Conservation (phyloP, 1,284 basidiomycete genomes). For the Ceratobasidium sp. region DNA sequence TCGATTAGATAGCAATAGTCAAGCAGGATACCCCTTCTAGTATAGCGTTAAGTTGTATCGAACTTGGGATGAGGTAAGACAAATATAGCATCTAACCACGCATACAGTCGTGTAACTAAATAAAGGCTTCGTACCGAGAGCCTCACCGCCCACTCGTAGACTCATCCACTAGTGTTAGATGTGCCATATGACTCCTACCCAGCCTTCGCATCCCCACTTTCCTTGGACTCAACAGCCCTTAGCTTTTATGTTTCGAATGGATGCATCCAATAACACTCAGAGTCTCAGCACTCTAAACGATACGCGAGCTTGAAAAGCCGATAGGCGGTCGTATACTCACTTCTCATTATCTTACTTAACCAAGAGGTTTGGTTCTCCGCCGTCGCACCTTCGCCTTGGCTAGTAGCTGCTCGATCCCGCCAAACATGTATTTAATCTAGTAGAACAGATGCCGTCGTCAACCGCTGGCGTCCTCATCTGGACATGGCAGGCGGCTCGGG, state of each 20-base stretch:
- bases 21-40: no score
- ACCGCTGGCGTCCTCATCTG: conserved; percentile 26
- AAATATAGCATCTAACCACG: background rate
- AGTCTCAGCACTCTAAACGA: no score
- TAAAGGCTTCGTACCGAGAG: background rate
- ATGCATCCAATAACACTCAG: background rate
- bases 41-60: no score
- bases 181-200: background rate
- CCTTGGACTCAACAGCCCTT: background rate
- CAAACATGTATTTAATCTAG: conserved; percentile 38
- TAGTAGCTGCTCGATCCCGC: conserved; percentile 22
- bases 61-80: no score
- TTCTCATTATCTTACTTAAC: conserved; percentile 38
- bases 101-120: background rate
- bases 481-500: conserved; percentile 24
- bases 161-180: background rate
- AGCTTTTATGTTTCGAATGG: background rate
- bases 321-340: no score
- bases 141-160: background rate
- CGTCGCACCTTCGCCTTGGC: conserved; percentile 34
- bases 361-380: conserved; percentile 25
- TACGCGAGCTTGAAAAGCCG: no score
- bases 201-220: background rate
- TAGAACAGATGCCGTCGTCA: conserved; percentile 23
- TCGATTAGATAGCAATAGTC: no score